phyloP scores from a whole-genome alignment of 208 protist species.

The Phytomonas sp. region DNA sequence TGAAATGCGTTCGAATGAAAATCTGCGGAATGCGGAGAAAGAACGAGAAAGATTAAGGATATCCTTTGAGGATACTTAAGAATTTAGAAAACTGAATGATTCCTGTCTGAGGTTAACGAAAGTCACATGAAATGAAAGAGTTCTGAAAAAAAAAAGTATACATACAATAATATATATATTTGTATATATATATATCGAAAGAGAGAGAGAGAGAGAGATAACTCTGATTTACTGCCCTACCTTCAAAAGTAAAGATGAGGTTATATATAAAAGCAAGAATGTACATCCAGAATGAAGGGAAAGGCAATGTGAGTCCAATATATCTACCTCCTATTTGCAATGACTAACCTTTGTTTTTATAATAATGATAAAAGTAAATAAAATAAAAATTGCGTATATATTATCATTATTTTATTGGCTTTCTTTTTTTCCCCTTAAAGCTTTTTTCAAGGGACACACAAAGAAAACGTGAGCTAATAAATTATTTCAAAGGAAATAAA shows the following conservation, averaged over 20 bases:
- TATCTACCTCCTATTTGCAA: not conserved
- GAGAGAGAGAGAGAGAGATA: no score
- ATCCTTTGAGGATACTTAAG: not conserved
- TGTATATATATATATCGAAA: no score
- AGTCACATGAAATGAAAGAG: no score
- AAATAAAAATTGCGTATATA: not conserved
- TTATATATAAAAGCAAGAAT: no score
- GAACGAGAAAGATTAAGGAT: conserved; percentile 12
- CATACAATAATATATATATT: no score
- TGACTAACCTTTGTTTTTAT: not conserved
- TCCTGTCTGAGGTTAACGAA: no score
- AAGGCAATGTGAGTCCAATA: not conserved
- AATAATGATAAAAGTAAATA: not conserved
- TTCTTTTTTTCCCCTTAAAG: conserved; percentile 13
- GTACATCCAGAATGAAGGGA: no score
- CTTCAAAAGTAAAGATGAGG: no score
- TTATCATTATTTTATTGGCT: conserved; percentile 14
- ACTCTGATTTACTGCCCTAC: no score
- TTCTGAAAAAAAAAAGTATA: no score
- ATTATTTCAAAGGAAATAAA: not conserved
- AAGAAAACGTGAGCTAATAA: conserved; percentile 2
- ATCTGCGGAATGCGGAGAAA: conserved; percentile 8
- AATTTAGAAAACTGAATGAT: not conserved
- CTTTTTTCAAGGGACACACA: conserved; percentile 1
- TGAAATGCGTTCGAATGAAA: conserved; percentile 11